Evolutionary conservation across 371 early-diverging fungal genomes (phyloP).

Genomic region (Zopfochytrium polystomum): DNA sequence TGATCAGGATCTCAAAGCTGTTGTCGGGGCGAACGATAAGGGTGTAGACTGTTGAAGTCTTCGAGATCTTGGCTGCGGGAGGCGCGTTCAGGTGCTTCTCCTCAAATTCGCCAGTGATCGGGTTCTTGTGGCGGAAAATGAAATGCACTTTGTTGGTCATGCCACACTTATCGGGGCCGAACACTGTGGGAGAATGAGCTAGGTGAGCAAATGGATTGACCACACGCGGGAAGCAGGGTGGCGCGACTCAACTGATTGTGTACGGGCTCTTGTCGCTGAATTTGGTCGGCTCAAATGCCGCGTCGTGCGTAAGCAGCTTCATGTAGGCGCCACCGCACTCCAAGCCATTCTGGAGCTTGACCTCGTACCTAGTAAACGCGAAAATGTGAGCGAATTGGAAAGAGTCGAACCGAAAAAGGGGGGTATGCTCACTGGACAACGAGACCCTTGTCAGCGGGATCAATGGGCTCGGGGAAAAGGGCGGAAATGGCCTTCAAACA

Average conservation of each 20-base stretch:
- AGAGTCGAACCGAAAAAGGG: constrained; percentile 9
- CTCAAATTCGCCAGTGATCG: constrained; percentile 55
- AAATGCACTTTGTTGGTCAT: constrained; percentile 88
- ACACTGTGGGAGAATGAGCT: constrained; percentile 38
- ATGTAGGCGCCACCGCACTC: constrained; percentile 97
- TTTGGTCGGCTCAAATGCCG: constrained; percentile 61
- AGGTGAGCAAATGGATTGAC: background rate
- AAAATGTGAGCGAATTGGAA: background rate
- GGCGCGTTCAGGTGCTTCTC: constrained; percentile 78
- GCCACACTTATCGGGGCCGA: constrained; percentile 91
- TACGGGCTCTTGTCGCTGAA: constrained; percentile 89
- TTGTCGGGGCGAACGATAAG: constrained; percentile 87
- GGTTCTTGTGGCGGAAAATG: constrained; percentile 90
- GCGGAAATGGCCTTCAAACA: constrained; percentile 57
- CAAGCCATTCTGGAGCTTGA: constrained; percentile 89
- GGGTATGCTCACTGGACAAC: constrained; percentile 68
- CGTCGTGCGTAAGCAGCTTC: constrained; percentile 73
- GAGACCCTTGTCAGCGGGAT: constrained; percentile 58
- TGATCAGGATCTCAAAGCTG: constrained; percentile 77
- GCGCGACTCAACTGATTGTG: constrained; percentile 67
- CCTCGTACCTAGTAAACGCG: constrained; percentile 63
- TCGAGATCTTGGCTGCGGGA: constrained; percentile 62
- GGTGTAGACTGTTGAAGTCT: constrained; percentile 84
- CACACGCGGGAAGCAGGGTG: background rate
- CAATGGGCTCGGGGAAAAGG: constrained; percentile 51